Evolutionary conservation across 495 filamentous ascomycete species (phyloP).

Genomic region (Penicillium coprophilum): DNA sequence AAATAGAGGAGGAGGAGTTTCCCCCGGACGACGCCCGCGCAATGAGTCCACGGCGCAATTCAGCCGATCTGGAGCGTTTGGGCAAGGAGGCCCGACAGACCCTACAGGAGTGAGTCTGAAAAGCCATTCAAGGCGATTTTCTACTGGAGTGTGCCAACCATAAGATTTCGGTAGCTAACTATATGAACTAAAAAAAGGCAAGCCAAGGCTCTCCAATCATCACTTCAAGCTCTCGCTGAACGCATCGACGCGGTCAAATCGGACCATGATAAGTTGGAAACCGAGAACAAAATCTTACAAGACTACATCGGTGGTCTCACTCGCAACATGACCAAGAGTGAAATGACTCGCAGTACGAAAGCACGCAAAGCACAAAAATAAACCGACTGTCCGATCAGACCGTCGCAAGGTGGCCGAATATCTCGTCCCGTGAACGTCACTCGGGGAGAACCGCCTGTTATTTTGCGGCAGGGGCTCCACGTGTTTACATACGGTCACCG

Average conservation of each 20-base stretch:
- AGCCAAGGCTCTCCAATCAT: slow-evolving; percentile 82
- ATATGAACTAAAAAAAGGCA: slow-evolving; percentile 55
- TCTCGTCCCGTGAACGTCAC: slow-evolving; percentile 9
- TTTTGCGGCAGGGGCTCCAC: slow-evolving; percentile 9
- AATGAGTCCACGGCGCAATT: slow-evolving; percentile 92
- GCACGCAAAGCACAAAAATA: slow-evolving; percentile 49
- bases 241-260: slow-evolving; percentile 90
- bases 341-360: slow-evolving; percentile 47
- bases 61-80: slow-evolving; percentile 81
- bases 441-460: neutral
- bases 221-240: slow-evolving; percentile 82
- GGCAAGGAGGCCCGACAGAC: slow-evolving; percentile 72
- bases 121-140: neutral
- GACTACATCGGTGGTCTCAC: slow-evolving; percentile 67
- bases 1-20: slow-evolving; percentile 64
- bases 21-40: slow-evolving; percentile 85
- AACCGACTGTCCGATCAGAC: slow-evolving; percentile 4
- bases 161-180: neutral
- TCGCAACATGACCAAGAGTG: slow-evolving; percentile 52
- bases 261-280: slow-evolving; percentile 93
- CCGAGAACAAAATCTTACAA: slow-evolving; percentile 90
- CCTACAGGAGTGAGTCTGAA: slow-evolving; percentile 58
- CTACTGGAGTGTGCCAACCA: neutral
- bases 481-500: slow-evolving; percentile 1
- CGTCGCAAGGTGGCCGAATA: slow-evolving; percentile 10